Percentiles rank a stretch among this genome's conserved stretches.
Conservation (phyloP, 208 protist genomes). For the Trypanosoma scelopori region DNA sequence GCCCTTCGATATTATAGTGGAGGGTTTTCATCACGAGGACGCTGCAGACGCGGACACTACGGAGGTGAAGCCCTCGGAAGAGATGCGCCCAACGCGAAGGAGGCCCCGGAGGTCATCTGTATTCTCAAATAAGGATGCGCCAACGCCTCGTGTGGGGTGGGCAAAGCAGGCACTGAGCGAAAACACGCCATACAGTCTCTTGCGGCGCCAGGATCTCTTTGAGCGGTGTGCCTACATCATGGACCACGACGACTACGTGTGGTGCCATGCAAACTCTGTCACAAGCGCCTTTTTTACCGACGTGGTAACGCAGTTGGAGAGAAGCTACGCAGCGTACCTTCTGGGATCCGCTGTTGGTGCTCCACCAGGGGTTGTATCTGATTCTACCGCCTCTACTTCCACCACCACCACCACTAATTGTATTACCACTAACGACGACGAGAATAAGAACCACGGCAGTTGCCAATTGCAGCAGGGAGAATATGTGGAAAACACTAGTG, state of each 20-base stretch:
- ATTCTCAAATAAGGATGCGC: neutral
- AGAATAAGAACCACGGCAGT: conserved; percentile 12
- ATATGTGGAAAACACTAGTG: neutral
- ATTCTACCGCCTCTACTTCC: conserved; percentile 10
- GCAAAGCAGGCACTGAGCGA: conserved; percentile 26
- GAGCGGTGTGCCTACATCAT: conserved; percentile 55
- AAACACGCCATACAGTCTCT: conserved; percentile 47
- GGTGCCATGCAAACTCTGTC: conserved; percentile 43
- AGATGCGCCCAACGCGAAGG: neutral
- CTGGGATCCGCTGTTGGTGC: conserved; percentile 20
- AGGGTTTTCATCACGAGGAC: conserved; percentile 47
- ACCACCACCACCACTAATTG: conserved; percentile 1
- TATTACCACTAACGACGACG: conserved; percentile 8
- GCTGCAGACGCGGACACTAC: neutral
- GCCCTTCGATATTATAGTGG: conserved; percentile 69
- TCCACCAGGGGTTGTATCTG: neutral
- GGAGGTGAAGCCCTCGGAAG: neutral
- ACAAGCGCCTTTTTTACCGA: conserved; percentile 38
- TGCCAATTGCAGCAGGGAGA: neutral
- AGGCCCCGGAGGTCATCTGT: neutral
- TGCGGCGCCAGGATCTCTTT: conserved; percentile 44
- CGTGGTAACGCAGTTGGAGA: conserved; percentile 64
- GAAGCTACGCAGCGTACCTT: conserved; percentile 56
- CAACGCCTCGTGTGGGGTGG: conserved; percentile 32
- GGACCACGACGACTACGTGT: conserved; percentile 69